Evolutionary conservation across 148 eudicot species (phyloP), one percentile per base, ranked within the genome.

Genomic region (Limonium bicolor): DNA sequence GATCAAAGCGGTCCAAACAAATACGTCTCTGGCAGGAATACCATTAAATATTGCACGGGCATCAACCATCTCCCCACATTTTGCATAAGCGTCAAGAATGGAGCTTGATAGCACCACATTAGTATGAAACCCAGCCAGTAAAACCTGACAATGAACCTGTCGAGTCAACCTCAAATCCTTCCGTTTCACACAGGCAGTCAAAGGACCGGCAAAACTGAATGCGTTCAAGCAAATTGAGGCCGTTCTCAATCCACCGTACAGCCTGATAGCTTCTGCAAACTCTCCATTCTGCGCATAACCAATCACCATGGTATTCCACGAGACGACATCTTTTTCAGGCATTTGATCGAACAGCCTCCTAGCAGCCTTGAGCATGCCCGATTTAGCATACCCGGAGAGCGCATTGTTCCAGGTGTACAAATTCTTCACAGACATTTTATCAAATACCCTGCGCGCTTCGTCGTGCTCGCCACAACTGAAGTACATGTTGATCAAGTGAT

Each of bases 261-360:
- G 68, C 66, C 47, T 63, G 49, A 82, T 31, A 3, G 78, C 82
- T 61, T 71, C 73, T n/a, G 49, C 18, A 48, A 20, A 59, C 29
- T 47, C 17, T 27, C 77, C 87, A 41, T 50, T 31, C 29, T 76
- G 70, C 1, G 80, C 84, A 64, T 66, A 76, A 19, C 70, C 81
- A 61, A 82, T 69, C 6, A 73, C 72, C 88, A 82, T 82, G 16
- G 76, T 73, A 64, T 81, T 86, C 94, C 94, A 87, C 1, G 82
- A 65, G 23, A 87, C 85, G 36, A 73, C 74, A 41, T 82, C 94
- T 38, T 43, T 74, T 10, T 72, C 73, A 2, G 58, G 61, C 85
- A 82, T 76, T 55, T 44, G 52, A 48, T 78, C 82, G 60, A 86
- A 82, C 61, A 79, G 38, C 36, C 46, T 59, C 66, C 48, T 62